A percentile compares a stretch with the other conserved stretches of the same genome.
These are phyloP conservation scores for Tephrocybe sp. DNA, from an alignment of 768 basidiomycete genomes.

Conservation along the genomic window DNA sequence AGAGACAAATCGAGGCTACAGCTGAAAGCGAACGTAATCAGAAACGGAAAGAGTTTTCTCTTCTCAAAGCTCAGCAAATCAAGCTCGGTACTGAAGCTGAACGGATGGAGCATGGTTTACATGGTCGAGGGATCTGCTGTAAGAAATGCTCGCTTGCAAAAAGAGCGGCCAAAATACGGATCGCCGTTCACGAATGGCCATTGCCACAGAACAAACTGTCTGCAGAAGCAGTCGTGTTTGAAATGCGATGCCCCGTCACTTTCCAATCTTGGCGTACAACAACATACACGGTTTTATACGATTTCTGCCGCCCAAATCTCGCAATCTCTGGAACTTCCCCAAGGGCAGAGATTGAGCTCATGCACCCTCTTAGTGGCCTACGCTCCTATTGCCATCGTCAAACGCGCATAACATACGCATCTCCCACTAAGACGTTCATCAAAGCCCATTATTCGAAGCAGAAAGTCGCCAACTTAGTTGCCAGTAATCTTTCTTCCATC, in stretches of 20 bases:
- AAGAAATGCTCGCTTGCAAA: slow-evolving; percentile 25
- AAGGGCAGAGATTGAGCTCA: slow-evolving; percentile 1
- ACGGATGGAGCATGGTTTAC: slow-evolving; percentile 1
- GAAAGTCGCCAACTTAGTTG: slow-evolving; percentile 16
- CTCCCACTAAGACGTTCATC: slow-evolving; percentile 30
- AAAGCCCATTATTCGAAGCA: slow-evolving; percentile 29
- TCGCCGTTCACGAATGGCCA: slow-evolving; percentile 47
- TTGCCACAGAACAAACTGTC: slow-evolving; percentile 27
- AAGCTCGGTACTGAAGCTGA: slow-evolving; percentile 13
- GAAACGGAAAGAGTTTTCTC: slow-evolving; percentile 27
- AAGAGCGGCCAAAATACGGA: slow-evolving; percentile 20
- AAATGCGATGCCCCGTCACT: slow-evolving; percentile 35
- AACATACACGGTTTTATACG: slow-evolving; percentile 37
- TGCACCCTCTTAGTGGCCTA: slow-evolving; percentile 1
- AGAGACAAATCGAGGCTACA: slow-evolving; percentile 24
- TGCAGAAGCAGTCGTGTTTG: slow-evolving; percentile 38
- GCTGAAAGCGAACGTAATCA: slow-evolving; percentile 19
- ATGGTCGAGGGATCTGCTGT: slow-evolving; percentile 14
- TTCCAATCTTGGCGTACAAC: slow-evolving; percentile 45
- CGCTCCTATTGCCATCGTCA: neutral
- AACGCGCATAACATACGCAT: slow-evolving; percentile 34
- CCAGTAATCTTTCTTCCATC: slow-evolving; percentile 14
- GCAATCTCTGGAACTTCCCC: slow-evolving; percentile 1
- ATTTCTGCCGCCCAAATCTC: slow-evolving; percentile 26
- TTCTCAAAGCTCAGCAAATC: slow-evolving; percentile 20